Evolutionary conservation across 2,329 filamentous ascomycete species (phyloP), one percentile per base, ranked within the genome.

Genomic region (Penicillium sp.): DNA sequence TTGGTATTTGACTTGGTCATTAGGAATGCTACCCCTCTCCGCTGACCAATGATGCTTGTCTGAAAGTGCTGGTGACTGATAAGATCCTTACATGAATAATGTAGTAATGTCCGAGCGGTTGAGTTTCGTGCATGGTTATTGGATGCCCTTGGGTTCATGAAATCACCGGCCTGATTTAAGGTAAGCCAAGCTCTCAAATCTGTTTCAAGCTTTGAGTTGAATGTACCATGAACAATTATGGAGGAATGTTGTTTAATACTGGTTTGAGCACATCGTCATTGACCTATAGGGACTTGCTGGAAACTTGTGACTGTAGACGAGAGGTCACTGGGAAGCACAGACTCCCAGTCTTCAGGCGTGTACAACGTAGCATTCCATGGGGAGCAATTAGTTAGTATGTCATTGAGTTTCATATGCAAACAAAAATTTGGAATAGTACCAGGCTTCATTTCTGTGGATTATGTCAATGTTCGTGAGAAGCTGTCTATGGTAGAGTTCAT

Each of bases 1-100:
- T 49, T 33, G 9, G 27, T 55, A 42, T 29, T 25, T 50, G 19
- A n/a, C 21, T 42, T 19, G 33, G 51, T 62, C 56, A 62, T 55
- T 44, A 57, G 46, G 55, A 66, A 67, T 66, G 59, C 42, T n/a
- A 44, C 29, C 44, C 47, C 16, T 25, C 19, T 16, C 10, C 9
- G 19, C 16, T 23, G 6, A 29, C 59, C 59, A 59, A 62, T 64
- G 37, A 26, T 14, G 25, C 25, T 50, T 6, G 23, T 21, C 29
- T 19, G 13, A 21, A 33, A 16, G 14, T 33, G 21, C 29, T 27
- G 35, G 21, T 44, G 25, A 44, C 21, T 23, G 29, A 16, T 14
- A 43, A 53, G 31, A 35, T 53, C 43, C 37, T 52, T 44, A 26
- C 51, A 44, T 53, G 26, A 47, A 48, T 53, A 27, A 48, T 44